Evolutionary conservation across 495 filamentous ascomycete genomes (phyloP), one percentile per base, ranked within the genome.

Genomic region (Annulohypoxylon moriforme): DNA sequence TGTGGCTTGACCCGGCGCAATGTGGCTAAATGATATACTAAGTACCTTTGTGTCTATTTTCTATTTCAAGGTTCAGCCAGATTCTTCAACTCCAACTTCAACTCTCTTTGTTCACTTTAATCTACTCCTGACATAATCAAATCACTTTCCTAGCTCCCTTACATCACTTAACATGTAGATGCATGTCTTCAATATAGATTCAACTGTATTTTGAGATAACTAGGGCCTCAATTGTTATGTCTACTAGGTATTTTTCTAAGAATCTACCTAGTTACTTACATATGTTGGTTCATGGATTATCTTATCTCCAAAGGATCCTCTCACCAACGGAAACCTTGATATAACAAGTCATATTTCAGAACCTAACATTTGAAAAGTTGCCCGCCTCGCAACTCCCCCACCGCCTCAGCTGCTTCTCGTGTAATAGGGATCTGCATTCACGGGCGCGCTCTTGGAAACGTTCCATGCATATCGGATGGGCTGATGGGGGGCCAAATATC

Each of bases 391-490:
- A 24, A 20, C 25, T 31, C 40, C 11, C 8, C 24, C 40, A 27
- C 24, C 47, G 24, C 24, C 40, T 33, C 58, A 50, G 60, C 33
- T 25, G 24, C 47, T 42, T 40, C 33, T 24, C 20, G 38, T 27
- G 29, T 34, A 55, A 62, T 50, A 16, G 24, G 47, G 46, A 55
- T 64, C 60, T 36, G 60, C 60, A 25, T n/a, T 20, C 24, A 55
- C 55, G 47, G 46, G 50, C 25, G 60, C 60, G 18, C 7, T 13
- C 34, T 31, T 64, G 47, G 46, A 53, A 64, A 64, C 14, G 33
- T 38, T 64, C 33, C 46, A 40, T 44, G 47, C 42, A 31, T 13
- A 8, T 29, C 33, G n/a, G 57, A 29, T 46, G 57, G 24, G 57
- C 14, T 33, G 14, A 34, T 56, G 27, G 52, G 50, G 52, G 50